Base-by-base conservation (phyloP, 495 filamentous ascomycete species). In the Daldinia caldariorum region DNA sequence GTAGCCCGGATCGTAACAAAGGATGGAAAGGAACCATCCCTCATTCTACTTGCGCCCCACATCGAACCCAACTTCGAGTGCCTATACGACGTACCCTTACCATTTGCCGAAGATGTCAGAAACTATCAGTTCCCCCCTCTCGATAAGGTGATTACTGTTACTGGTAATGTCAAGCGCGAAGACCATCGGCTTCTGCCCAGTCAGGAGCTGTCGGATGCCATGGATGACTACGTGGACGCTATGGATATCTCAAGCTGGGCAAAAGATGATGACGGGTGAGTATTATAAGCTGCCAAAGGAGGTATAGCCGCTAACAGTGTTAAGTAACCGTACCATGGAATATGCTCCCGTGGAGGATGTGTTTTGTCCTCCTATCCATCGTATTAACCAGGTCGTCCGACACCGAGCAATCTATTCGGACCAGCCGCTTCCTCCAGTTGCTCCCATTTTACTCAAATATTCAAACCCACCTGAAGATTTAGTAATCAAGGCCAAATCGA, bases 321-420 rank as follows among this genome's bases (percentile, higher is more conserved):
- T 13, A 58, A 93, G 90, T n/a, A 83, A 92, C 10, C 83, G 70
- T 14, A 74, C 83, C 0, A 78, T 83, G 10, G 91, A 97, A 67
- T 93, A 92, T 43, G 87, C 91, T 37, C 83, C 88, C 8, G 86
- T 97, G 54, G 93, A 96, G 31, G 92, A 97, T 55, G 88, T 89
- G 1, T 98, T 88, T 81, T 94, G 92, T n/a, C 94, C 95, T n/a
- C 73, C 92, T n/a, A 81, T 97, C 22, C 95, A 98, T 77, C 90
- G 94, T 59, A 86, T 97, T 41, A 91, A 93, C 64, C 89, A 96
- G 79, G 92, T 92, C 41, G 87, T 97, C 60, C 88, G 91, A 32
- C 88, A 89, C 76, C 90, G 94, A 20, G 95, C 94, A 0, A 85
- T 93, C 2, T 83, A 94, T 74, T 89, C 92, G 0, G 80, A 89